phyloP scores from a whole-genome alignment of 2,329 filamentous ascomycete genomes.

The Zelopaecilomyces penicillatus region DNA sequence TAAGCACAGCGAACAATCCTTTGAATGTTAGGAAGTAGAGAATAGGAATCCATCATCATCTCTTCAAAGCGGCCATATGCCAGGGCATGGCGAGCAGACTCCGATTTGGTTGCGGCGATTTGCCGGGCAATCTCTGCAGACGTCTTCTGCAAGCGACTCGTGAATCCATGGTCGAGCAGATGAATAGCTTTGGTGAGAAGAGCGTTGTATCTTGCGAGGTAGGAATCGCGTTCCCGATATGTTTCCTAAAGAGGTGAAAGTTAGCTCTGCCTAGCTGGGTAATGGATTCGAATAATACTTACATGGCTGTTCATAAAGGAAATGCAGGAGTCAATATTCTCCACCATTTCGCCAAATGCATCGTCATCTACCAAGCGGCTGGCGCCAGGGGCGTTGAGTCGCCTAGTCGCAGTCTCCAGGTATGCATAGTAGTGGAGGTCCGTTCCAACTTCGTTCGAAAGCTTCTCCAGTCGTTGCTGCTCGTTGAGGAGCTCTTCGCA shows the following conservation, averaged over 20 bases:
- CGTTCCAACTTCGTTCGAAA: slow-evolving; percentile 77
- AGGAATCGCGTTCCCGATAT: slow-evolving; percentile 81
- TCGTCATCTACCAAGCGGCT: slow-evolving; percentile 75
- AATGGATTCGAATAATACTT: slow-evolving; percentile 22
- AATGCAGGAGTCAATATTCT: slow-evolving; percentile 81
- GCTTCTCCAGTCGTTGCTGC: slow-evolving; percentile 66
- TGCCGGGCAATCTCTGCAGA: slow-evolving; percentile 48
- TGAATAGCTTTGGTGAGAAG: slow-evolving; percentile 62
- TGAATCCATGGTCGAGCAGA: slow-evolving; percentile 51
- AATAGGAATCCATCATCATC: slow-evolving; percentile 48
- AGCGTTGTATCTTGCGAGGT: slow-evolving; percentile 78
- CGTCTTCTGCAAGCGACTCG: slow-evolving; percentile 41
- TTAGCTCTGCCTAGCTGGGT: background rate
- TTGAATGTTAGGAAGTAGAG: slow-evolving; percentile 48
- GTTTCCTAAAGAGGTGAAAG: slow-evolving; percentile 44
- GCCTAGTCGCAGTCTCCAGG: slow-evolving; percentile 79
- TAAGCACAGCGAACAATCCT: slow-evolving; percentile 43
- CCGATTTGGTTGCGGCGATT: slow-evolving; percentile 46
- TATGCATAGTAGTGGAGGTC: slow-evolving; percentile 95
- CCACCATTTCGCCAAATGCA: slow-evolving; percentile 80
- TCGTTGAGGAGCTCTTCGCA: slow-evolving; percentile 82
- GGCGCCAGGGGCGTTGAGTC: slow-evolving; percentile 86
- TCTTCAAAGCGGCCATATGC: slow-evolving; percentile 53
- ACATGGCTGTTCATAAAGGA: slow-evolving; percentile 87
- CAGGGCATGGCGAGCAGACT: slow-evolving; percentile 50